These are phyloP conservation scores for Apiotrichum porosum DNA, from an alignment of 1,284 basidiomycete genomes.

Conservation along the genomic window DNA sequence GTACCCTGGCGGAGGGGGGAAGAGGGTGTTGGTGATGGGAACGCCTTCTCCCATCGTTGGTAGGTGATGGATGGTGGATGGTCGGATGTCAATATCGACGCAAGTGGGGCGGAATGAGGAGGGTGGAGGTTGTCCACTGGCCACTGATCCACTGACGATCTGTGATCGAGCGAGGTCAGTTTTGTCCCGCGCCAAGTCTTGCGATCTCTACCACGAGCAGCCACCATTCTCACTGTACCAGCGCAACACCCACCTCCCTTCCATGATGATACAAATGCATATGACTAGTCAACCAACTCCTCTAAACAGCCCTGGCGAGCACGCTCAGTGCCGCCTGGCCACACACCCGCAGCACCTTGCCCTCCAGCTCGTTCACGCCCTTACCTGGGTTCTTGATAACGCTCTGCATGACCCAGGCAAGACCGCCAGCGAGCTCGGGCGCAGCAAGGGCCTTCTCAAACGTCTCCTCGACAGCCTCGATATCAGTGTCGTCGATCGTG, in stretches of 20 bases:
- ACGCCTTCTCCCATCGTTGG: slow-evolving; percentile 17
- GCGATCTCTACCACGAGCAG: no score
- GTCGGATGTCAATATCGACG: background rate
- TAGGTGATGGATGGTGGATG: background rate
- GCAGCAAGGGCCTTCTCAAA: slow-evolving; percentile 37
- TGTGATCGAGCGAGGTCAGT: no score
- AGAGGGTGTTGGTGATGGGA: slow-evolving; percentile 44
- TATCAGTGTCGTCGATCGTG: slow-evolving; percentile 44
- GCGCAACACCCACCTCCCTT: no score
- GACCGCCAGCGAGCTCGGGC: slow-evolving; percentile 39
- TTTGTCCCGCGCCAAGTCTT: no score
- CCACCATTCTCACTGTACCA: no score
- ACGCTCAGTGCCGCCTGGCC: slow-evolving; percentile 62
- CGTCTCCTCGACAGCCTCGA: slow-evolving; percentile 45
- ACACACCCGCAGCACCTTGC: slow-evolving; percentile 59
- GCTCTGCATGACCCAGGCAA: slow-evolving; percentile 53
- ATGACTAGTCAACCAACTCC: background rate
- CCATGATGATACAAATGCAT: no score
- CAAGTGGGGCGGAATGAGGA: background rate
- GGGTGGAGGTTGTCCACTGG: background rate
- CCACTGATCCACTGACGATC: no score
- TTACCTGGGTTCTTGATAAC: slow-evolving; percentile 54
- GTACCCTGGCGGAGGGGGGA: slow-evolving; percentile 42
- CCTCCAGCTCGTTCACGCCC: slow-evolving; percentile 49
- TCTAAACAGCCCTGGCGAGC: slow-evolving; percentile 45